Evolutionary conservation across 2,329 filamentous ascomycete species (phyloP), one percentile per base, ranked within the genome.

Genomic region (Monilinia fructicola): DNA sequence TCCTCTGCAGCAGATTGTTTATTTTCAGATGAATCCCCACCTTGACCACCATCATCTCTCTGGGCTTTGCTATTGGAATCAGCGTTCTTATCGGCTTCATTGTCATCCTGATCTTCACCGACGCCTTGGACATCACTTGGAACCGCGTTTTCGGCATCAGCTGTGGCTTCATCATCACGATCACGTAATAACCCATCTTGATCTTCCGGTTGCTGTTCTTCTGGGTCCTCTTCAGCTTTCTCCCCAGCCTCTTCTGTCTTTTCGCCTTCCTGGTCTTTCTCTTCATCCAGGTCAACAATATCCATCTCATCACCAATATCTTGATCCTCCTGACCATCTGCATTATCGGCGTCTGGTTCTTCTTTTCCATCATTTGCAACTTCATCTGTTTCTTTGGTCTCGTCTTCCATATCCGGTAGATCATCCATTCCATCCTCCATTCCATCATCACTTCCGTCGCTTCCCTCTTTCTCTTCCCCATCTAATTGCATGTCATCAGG

Each of bases 401-500:
- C 78, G 40, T 75, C 72, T 21, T 76, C 75, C 12, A 79, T 73
- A 70, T 86, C 83, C 2, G 83, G 83, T 64, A 90, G 78, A 65
- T 87, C 81, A 66, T 87, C 85, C 59, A 90, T 77, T 12, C 72
- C 75, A 69, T 79, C 77, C 52, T 78, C 78, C 56, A 59, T 48
- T 38, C 76, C 78, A 35, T 79, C 74, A 70, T 78, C 73, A 21
- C 60, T 67, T 28, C 31, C 65, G 9, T 77, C 78, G 42, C 79
- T 81, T 16, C 83, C 81, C 35, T 79, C 78, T 50, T 82, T 79
- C n/a, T 83, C 82, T 62, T 86, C 80, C 3, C 85, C 87, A 74
- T 90, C 88, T 68, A 91, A 82, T 68, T 90, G 84, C 78, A 92
- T 85, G 70, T 91, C 87, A 35, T 91, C 89, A 1, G 89, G 89